Conservation (phyloP, 805 yeast species). For the Candida chilensis region DNA sequence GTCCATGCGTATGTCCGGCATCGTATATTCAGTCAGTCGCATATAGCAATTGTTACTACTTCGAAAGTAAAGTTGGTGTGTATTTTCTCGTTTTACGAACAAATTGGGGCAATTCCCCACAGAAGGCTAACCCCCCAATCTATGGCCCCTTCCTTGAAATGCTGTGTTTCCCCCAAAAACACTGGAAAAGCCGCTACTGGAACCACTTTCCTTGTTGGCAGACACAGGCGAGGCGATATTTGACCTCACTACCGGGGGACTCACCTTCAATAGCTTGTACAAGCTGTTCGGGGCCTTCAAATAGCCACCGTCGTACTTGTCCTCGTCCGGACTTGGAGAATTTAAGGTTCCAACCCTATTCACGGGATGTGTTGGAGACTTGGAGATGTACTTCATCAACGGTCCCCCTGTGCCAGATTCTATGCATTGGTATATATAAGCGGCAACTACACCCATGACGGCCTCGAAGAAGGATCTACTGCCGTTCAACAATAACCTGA, state of each 20-base stretch:
- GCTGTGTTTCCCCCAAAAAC: not conserved
- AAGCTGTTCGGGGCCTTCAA: conserved; percentile 44
- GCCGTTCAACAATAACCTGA: conserved; percentile 35
- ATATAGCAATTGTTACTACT: too few species aligned
- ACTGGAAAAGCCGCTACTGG: too few species aligned
- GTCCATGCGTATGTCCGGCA: too few species aligned
- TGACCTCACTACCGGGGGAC: too few species aligned
- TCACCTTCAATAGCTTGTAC: conserved; percentile 16
- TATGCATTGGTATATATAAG: conserved; percentile 52
- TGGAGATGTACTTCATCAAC: conserved; percentile 19
- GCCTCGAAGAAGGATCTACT: conserved; percentile 27
- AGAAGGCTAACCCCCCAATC: conserved; percentile 19
- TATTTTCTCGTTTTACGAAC: too few species aligned
- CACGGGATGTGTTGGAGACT: conserved; percentile 8
- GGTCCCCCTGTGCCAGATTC: conserved; percentile 51
- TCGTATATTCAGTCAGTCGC: too few species aligned
- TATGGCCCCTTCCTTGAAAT: conserved; percentile 24
- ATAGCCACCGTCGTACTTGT: conserved; percentile 42
- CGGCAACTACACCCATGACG: conserved; percentile 43
- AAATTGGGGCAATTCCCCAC: too few species aligned
- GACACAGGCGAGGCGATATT: too few species aligned
- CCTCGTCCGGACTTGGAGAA: conserved; percentile 18
- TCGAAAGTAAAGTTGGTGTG: too few species aligned
- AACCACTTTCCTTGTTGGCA: too few species aligned
- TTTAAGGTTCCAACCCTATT: conserved; percentile 18